Base-by-base conservation (phyloP, 495 filamentous ascomycete species). In the Evernia prunastri region DNA sequence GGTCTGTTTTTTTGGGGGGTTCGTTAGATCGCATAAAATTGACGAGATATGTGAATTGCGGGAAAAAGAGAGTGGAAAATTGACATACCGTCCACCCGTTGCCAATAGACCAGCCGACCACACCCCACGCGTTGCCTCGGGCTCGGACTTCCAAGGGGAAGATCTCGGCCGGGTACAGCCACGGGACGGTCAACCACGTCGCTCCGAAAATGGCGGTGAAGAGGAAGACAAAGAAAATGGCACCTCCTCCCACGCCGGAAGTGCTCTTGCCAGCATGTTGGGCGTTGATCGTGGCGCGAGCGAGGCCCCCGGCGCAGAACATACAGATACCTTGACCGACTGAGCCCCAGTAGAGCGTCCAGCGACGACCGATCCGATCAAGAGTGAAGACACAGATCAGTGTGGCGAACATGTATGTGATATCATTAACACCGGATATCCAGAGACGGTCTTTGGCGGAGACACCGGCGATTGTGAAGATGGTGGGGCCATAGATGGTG, bases 91-190 rank as follows among this genome's bases (percentile, higher is more conserved):
- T 72, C 66, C 84, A 87, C 43, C 84, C 86, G 63, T 87, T 88
- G n/a, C 85, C 86, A 43, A 89, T 87, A 61, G 80, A 83, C 86
- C 87, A 90, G 20, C 87, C 86, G 4, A 89, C 80, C 0, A 89
- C 87, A 67, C 87, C 86, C 84, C 86, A 89, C n/a, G 87, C 84
- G 57, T 88, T 89, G 25, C 87, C 87, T 37, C 85, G 84, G 7
- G 86, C 87, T 31, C 87, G 82, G 13, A 89, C 81, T 33, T 85
- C 80, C 23, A 89, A 72, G 0, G 87, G 87, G 73, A 89, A 89
- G 59, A 89, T 89, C 68, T 90, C 87, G 20, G 86, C 85, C 0
- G 86, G 86, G 63, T 89, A 89, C 7, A 89, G 67, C 86, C 85
- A 89, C 0, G 86, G 86, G 4, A 87, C 86, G 0, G 85, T 88